phyloP scores from a whole-genome alignment of 805 yeast species.

The Metschnikowia gruessii region DNA sequence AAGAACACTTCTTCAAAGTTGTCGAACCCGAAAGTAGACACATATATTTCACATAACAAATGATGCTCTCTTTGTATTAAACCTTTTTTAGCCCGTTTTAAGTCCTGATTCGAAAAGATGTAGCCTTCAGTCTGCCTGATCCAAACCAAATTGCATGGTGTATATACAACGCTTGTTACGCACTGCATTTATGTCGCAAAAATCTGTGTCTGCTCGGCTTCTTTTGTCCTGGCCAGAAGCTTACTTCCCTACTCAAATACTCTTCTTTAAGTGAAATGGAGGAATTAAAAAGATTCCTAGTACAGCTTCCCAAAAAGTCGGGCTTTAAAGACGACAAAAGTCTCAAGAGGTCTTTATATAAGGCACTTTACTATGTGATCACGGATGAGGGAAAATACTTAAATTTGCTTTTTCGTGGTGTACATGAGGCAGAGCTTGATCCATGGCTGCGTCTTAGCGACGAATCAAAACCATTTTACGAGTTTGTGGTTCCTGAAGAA shows the following conservation, averaged over 20 bases:
- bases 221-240: no score
- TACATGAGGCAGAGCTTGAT: not conserved
- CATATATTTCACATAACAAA: no score
- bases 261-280: conserved; percentile 1
- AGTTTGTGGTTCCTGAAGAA: not conserved
- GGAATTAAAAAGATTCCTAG: conserved; percentile 6
- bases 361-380: conserved; percentile 29
- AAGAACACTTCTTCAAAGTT: no score
- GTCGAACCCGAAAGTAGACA: no score
- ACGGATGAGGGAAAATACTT: conserved; percentile 17
- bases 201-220: no score
- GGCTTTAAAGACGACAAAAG: conserved; percentile 6
- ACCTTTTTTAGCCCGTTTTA: no score
- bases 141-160: no score
- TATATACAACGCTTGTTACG: not conserved
- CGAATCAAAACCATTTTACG: conserved; percentile 11
- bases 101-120: no score
- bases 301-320: conserved; percentile 10
- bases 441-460: conserved; percentile 7
- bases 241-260: no score
- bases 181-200: not conserved
- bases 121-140: no score
- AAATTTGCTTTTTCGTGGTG: conserved; percentile 15
- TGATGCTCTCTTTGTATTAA: no score
- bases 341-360: conserved; percentile 22